Conservation (phyloP, 306 rosid genomes). For the Vicia villosa region DNA sequence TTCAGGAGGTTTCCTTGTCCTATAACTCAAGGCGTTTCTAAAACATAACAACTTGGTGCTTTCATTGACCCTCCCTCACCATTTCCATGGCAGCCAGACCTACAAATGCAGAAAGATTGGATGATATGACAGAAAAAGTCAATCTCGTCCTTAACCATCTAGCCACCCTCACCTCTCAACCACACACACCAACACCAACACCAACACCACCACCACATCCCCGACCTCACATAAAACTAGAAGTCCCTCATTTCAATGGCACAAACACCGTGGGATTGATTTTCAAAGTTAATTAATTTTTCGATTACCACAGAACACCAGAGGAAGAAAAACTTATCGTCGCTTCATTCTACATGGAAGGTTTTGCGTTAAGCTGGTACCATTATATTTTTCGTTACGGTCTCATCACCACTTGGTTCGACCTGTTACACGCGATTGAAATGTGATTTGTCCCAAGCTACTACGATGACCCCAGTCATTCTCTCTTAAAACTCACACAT, state of each 20-base stretch:
- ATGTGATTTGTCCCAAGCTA: not conserved
- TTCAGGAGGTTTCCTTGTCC: no score
- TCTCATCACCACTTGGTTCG: not conserved
- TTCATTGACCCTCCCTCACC: no score
- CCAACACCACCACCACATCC: not conserved
- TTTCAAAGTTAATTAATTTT: not conserved
- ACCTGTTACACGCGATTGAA: not conserved
- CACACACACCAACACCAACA: no score
- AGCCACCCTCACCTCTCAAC: no score
- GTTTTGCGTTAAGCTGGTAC: not conserved
- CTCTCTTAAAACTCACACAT: no score
- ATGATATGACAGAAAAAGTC: no score
- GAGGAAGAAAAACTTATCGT: not conserved
- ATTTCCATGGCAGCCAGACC: no score
- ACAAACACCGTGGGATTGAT: no score
- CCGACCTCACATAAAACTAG: not conserved
- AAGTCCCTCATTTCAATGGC: not conserved
- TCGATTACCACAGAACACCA: not conserved
- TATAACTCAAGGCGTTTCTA: no score
- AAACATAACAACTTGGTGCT: no score
- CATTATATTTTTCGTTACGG: not conserved
- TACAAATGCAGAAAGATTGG: no score
- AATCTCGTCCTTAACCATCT: no score
- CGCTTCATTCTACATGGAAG: not conserved
- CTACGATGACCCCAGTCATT: not conserved